These are phyloP conservation scores for Penicillium sumatraense DNA, from an alignment of 2,329 filamentous ascomycete species.

Conservation along the genomic window DNA sequence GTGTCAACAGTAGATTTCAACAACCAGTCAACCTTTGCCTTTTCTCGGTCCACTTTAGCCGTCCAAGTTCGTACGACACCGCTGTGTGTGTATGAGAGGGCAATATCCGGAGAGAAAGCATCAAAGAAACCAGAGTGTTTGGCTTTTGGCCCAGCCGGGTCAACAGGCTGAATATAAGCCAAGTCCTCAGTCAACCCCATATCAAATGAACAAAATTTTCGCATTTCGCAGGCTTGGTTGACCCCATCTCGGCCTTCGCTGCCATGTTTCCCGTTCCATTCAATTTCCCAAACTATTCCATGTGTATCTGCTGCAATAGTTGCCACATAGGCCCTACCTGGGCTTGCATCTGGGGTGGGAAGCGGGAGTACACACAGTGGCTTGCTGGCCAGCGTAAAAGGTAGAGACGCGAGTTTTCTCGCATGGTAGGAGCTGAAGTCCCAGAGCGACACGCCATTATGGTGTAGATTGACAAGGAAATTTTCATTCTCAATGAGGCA, in stretches of 20 bases:
- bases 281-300: conserved; percentile 81
- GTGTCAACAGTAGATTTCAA: conserved; percentile 82
- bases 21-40: conserved; percentile 75
- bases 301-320: conserved; percentile 78
- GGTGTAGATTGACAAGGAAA: conserved; percentile 79
- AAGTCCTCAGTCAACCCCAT: conserved; percentile 61
- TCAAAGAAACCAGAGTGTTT: conserved; percentile 79
- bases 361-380: conserved; percentile 80
- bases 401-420: conserved; percentile 60
- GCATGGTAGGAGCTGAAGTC: conserved; percentile 70
- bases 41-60: conserved; percentile 68
- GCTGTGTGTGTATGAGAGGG: conserved; percentile 77
- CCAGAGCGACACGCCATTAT: conserved; percentile 75
- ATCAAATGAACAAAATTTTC: conserved; percentile 73
- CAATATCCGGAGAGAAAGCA: conserved; percentile 82
- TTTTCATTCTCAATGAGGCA: conserved; percentile 76
- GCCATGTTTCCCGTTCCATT: conserved; percentile 55
- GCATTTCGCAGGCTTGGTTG: conserved; percentile 53
- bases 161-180: conserved; percentile 74
- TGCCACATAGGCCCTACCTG: conserved; percentile 70
- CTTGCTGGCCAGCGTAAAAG: conserved; percentile 68
- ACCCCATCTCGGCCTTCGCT: conserved; percentile 29
- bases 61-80: conserved; percentile 86
- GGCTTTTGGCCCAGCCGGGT: conserved; percentile 77
- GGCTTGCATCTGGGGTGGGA: conserved; percentile 61